phyloP scores from a whole-genome alignment of 2,329 filamentous ascomycete genomes.

The Aspergillus sp. region DNA sequence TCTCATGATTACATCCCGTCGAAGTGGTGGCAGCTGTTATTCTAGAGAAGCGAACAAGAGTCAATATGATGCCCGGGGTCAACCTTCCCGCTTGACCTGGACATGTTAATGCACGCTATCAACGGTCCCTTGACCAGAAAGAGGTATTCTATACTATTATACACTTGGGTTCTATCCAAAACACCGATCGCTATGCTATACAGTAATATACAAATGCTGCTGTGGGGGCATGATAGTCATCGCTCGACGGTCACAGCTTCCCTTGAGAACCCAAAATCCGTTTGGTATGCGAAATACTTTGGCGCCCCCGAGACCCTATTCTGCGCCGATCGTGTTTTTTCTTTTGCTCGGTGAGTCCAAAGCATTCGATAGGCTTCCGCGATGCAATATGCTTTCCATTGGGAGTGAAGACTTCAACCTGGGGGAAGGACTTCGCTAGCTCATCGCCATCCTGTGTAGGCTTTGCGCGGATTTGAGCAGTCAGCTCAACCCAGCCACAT shows the following conservation, averaged over 20 bases:
- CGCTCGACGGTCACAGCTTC: neutral
- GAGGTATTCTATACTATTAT: neutral
- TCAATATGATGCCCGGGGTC: too few species aligned
- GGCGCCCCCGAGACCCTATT: slow-evolving; percentile 25
- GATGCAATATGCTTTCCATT: slow-evolving; percentile 76
- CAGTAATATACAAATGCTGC: slow-evolving; percentile 12
- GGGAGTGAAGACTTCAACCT: slow-evolving; percentile 83
- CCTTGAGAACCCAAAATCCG: slow-evolving; percentile 19
- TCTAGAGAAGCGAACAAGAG: too few species aligned
- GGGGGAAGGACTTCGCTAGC: slow-evolving; percentile 51
- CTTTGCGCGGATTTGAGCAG: slow-evolving; percentile 74
- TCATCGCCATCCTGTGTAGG: slow-evolving; percentile 32
- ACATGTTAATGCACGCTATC: neutral
- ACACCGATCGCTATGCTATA: slow-evolving; percentile 24
- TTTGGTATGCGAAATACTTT: slow-evolving; percentile 32
- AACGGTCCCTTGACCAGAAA: neutral
- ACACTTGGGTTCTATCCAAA: neutral
- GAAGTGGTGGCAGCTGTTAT: too few species aligned
- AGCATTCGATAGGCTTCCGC: slow-evolving; percentile 40
- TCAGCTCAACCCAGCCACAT: slow-evolving; percentile 89
- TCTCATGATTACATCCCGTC: too few species aligned
- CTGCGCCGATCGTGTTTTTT: slow-evolving; percentile 36
- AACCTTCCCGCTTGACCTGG: too few species aligned
- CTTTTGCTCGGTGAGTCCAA: slow-evolving; percentile 39
- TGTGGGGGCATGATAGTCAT: neutral